Percentiles rank a stretch among this genome's conserved stretches.
Evolutionary conservation across 2,329 filamentous ascomycete genomes (phyloP).

Genomic region (Neonectria neomacrospora): DNA sequence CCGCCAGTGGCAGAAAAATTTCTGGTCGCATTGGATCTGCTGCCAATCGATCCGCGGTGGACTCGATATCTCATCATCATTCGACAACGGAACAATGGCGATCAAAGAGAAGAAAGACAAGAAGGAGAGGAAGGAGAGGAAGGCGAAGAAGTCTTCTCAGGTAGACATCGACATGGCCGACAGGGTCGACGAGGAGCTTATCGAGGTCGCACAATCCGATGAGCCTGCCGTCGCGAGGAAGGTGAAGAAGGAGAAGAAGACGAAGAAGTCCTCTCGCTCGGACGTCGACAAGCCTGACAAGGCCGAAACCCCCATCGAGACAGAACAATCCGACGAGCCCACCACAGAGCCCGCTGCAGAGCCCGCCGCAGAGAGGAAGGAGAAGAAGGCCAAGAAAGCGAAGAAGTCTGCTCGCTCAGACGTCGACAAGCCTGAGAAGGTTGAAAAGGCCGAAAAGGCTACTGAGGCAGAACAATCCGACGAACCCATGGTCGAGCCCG

Average conservation of each 20-base stretch:
- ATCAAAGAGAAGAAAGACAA: slow-evolving; percentile 40
- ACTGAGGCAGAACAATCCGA: slow-evolving; percentile 26
- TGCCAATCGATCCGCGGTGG: background rate
- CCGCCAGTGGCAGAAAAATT: slow-evolving; percentile 30
- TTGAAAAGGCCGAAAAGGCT: slow-evolving; percentile 25
- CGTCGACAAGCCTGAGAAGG: slow-evolving; percentile 19
- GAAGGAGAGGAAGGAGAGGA: slow-evolving; percentile 44
- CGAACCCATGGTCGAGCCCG: slow-evolving; percentile 9
- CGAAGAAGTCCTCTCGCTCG: background rate
- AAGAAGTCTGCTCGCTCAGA: slow-evolving; percentile 29
- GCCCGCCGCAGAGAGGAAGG: background rate
- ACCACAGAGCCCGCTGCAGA: background rate
- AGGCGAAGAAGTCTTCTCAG: slow-evolving; percentile 23
- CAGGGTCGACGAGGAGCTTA: background rate
- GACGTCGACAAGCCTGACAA: background rate
- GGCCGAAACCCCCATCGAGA: background rate
- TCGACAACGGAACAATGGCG: slow-evolving; percentile 35
- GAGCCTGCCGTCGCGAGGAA: slow-evolving; percentile 12
- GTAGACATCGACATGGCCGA: background rate
- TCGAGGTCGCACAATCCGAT: background rate
- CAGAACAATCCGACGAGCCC: background rate
- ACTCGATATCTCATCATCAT: slow-evolving; percentile 18
- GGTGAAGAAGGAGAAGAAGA: slow-evolving; percentile 2
- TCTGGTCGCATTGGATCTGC: slow-evolving; percentile 16
- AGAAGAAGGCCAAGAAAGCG: slow-evolving; percentile 26